Evolutionary conservation across 2,329 filamentous ascomycete species (phyloP), one percentile per base, ranked within the genome.

Genomic region (Aspergillus sp.): DNA sequence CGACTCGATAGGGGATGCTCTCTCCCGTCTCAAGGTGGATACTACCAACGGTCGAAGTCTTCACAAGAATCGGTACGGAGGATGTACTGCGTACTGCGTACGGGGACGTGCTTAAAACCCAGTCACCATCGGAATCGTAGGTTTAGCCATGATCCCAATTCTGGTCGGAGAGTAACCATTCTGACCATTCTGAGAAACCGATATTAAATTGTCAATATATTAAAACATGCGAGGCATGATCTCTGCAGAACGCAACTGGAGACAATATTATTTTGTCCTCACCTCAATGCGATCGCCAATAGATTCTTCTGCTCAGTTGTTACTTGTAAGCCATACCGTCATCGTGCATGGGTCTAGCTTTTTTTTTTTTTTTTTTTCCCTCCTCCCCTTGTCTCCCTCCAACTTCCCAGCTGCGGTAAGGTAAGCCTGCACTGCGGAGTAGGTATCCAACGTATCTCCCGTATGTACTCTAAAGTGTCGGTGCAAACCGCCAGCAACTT

Each of bases 211-310:
- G 11, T 45, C 22, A 6, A 6, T 42, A 50, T 46, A 32, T 18
- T 31, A 42, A 42, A 56, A 54, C 46, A 51, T 46, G 56, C 39
- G 56, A 56, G 52, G 50, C 52, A 50, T 54, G 56, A 58, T 58
- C 32, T 22, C 51, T 58, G 56, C 56, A 58, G 56, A 58, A 42
- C 16, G 10, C 45, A 6, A 49, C 54, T 55, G 45, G 36, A 22
- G 24, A 51, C 20, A 42, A 20, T 45, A 9, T 18, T 42, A 6
- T 16, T 42, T 42, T n/a, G 20, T 47, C 20, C 12, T 47, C 45
- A 22, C 12, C 45, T 22, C 22, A 9, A 18, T 47, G 20, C 45
- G 20, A 47, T 47, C 45, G 20, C 45, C 45, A 47, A 47, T 47
- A 29, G 36, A 26, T 32, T 36, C 24, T 46, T 42, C 42, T 54